These are phyloP conservation scores for Elongisporangium undulatum DNA, from an alignment of 352 stramenopile genomes.

Conservation along the genomic window DNA sequence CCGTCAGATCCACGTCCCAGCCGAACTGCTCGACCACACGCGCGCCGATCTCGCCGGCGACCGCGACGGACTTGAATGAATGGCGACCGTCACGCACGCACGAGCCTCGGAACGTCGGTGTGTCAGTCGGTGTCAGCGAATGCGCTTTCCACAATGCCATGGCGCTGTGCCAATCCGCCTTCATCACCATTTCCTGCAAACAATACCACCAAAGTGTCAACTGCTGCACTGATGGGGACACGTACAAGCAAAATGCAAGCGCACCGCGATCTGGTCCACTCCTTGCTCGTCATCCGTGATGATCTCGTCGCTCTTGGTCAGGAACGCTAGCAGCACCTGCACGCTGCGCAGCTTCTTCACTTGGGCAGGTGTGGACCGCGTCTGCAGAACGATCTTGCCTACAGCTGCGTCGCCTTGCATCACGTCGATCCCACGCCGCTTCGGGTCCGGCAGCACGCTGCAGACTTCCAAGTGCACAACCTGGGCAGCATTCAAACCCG, in stretches of 20 bases:
- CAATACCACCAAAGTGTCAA: background rate
- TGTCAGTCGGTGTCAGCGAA: conserved; percentile 11
- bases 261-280: conserved; percentile 57
- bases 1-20: conserved; percentile 57
- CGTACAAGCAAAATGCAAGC: background rate
- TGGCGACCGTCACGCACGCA: conserved; percentile 78
- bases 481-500: conserved; percentile 11
- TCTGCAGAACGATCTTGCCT: conserved; percentile 58
- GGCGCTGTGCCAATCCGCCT: conserved; percentile 46
- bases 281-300: conserved; percentile 41
- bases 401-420: conserved; percentile 71
- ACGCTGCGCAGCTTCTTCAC: conserved; percentile 55
- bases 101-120: conserved; percentile 63
- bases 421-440: conserved; percentile 52
- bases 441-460: conserved; percentile 55
- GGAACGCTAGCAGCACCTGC: conserved; percentile 51
- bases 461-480: conserved; percentile 60
- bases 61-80: conserved; percentile 59
- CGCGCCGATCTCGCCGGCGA: conserved; percentile 59
- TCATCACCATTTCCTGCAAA: conserved; percentile 40
- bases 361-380: conserved; percentile 35
- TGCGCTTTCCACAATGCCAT: conserved; percentile 60
- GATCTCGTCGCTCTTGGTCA: conserved; percentile 53
- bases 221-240: background rate
- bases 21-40: conserved; percentile 49